These are phyloP conservation scores for Thuidium tamariscinum DNA, from an alignment of 225 moss, liverwort and hornwort genomes.

Conservation along the genomic window DNA sequence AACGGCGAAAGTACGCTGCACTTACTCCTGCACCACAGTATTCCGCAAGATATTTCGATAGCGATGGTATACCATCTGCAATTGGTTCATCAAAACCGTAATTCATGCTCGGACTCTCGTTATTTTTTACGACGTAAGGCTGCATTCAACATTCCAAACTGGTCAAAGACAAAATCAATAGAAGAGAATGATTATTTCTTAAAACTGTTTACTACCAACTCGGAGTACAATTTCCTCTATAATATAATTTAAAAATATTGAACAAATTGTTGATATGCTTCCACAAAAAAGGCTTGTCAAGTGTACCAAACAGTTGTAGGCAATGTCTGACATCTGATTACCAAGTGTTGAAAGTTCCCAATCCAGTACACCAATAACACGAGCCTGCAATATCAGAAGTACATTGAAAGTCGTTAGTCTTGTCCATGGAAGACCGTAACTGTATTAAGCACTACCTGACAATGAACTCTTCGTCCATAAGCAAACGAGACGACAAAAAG, in stretches of 20 bases:
- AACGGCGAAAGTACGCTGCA: neutral
- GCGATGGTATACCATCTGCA: conserved; percentile 56
- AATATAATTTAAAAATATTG: neutral
- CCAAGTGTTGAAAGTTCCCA: conserved; percentile 98
- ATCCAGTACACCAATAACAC: conserved; percentile 79
- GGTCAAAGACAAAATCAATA: neutral
- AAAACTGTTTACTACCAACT: neutral
- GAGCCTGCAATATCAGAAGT: conserved; percentile 34
- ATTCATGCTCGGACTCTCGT: neutral
- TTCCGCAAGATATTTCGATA: conserved; percentile 51
- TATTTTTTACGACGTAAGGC: conserved; percentile 53
- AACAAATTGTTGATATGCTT: neutral
- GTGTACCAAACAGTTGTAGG: conserved; percentile 78
- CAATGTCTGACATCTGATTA: conserved; percentile 92
- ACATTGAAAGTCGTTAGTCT: neutral
- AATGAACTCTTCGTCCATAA: neutral
- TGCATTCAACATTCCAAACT: conserved; percentile 20
- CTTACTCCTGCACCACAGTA: conserved; percentile 76
- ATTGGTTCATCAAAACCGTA: conserved; percentile 26
- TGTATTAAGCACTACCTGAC: neutral
- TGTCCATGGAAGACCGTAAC: neutral
- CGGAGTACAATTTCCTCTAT: neutral
- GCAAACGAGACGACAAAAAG: neutral
- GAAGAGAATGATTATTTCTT: neutral
- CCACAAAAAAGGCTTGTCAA: neutral